Conservation (phyloP, 2,329 filamentous ascomycete species). For the Colletotrichum orbiculare region DNA sequence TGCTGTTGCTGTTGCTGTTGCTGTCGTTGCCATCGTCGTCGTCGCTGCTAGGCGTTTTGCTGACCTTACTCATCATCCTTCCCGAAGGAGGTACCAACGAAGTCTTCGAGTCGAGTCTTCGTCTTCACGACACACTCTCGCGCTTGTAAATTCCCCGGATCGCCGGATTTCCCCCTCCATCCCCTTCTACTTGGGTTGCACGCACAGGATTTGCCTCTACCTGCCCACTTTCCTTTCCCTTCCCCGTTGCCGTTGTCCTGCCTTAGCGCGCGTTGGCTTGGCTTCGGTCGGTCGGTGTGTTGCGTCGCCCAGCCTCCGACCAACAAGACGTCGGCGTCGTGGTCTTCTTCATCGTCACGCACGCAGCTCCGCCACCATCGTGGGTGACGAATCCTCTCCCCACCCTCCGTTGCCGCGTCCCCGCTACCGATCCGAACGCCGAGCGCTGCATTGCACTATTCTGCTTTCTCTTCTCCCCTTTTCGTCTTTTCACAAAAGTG, state of each 20-base stretch:
- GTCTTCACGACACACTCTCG: neutral
- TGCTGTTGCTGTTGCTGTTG: neutral
- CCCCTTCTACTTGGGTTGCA: neutral
- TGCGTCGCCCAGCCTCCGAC: conserved; percentile 14
- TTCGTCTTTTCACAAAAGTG: neutral
- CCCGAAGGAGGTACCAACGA: no score
- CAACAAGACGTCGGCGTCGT: neutral
- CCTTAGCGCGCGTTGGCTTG: conserved; percentile 2
- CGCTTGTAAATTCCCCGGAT: conserved; percentile 1
- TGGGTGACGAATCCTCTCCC: conserved; percentile 34
- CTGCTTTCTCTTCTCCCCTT: neutral
- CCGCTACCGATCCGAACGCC: conserved; percentile 17
- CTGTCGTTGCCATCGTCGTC: no score
- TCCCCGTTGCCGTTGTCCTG: neutral
- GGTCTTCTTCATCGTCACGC: conserved; percentile 23
- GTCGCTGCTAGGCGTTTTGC: neutral
- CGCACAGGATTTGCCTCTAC: conserved; percentile 8
- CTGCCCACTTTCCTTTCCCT: conserved; percentile 22
- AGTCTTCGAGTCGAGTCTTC: no score
- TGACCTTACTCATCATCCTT: conserved; percentile 25
- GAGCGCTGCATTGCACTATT: conserved; percentile 7
- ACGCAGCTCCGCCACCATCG: conserved; percentile 34
- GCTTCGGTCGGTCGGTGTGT: conserved; percentile 12
- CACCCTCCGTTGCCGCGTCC: conserved; percentile 27
- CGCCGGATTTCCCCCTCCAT: conserved; percentile 6